These are phyloP conservation scores for Ophiostoma pallidulum DNA, from an alignment of 2,329 filamentous ascomycete species.

Conservation along the genomic window DNA sequence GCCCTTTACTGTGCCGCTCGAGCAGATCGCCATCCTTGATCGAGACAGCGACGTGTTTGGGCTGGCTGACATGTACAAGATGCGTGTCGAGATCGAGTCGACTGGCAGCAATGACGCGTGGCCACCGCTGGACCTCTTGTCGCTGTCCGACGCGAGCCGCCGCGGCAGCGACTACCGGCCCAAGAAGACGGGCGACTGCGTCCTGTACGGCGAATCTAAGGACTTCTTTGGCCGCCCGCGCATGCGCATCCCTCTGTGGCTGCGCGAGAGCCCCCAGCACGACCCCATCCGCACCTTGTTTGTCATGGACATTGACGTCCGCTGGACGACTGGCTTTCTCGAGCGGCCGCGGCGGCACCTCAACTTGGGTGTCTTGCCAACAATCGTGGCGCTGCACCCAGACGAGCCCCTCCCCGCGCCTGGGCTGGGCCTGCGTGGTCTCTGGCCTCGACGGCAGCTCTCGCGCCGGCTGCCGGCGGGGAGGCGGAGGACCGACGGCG, in stretches of 20 bases:
- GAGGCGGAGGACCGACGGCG: conserved; percentile 6
- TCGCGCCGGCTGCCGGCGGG: conserved; percentile 5
- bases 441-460: conserved; percentile 18
- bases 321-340: conserved; percentile 35
- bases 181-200: conserved; percentile 14
- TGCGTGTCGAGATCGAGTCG: conserved; percentile 44
- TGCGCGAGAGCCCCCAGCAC: conserved; percentile 27
- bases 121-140: conserved; percentile 39
- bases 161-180: conserved; percentile 6
- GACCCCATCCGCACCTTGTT: conserved; percentile 31
- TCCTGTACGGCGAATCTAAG: conserved; percentile 32
- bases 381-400: conserved; percentile 34
- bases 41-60: conserved; percentile 38
- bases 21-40: conserved; percentile 41
- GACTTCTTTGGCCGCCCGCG: conserved; percentile 32
- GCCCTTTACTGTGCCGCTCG: conserved; percentile 43
- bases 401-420: conserved; percentile 20
- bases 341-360: conserved; percentile 23
- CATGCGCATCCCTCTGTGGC: conserved; percentile 23
- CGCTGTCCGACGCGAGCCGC: conserved; percentile 16
- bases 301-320: conserved; percentile 39
- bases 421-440: conserved; percentile 1
- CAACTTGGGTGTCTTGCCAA: conserved; percentile 35
- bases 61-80: conserved; percentile 39
- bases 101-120: conserved; percentile 38